Conservation (phyloP, 345 rosid species). For the Ricinus communis region DNA sequence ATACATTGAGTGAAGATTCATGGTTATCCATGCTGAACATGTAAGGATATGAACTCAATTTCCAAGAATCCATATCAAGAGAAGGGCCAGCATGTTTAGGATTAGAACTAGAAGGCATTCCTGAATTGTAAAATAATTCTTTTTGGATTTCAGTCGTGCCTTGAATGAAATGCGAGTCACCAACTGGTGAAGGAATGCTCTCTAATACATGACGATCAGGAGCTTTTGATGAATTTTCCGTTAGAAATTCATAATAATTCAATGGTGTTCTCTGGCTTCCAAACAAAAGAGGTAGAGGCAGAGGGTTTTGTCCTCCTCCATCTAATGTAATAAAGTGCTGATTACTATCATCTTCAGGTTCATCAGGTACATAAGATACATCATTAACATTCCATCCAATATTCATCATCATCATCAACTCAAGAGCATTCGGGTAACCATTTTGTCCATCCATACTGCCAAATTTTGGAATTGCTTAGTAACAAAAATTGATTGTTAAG, state of each 20-base stretch:
- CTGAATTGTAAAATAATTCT: slow-evolving; percentile 15
- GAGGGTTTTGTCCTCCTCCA: slow-evolving; percentile 8
- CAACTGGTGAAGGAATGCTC: slow-evolving; percentile 26
- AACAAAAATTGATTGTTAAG: neutral
- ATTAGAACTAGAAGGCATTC: slow-evolving; percentile 17
- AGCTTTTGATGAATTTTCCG: slow-evolving; percentile 24
- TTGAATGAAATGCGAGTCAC: slow-evolving; percentile 10
- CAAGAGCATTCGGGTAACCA: slow-evolving; percentile 19
- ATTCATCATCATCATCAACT: slow-evolving; percentile 21
- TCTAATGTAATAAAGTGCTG: slow-evolving; percentile 2
- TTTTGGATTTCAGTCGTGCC: slow-evolving; percentile 18
- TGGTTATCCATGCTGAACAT: slow-evolving; percentile 5
- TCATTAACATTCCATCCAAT: slow-evolving; percentile 19
- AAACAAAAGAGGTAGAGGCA: slow-evolving; percentile 32
- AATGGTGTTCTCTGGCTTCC: slow-evolving; percentile 23
- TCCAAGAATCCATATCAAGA: slow-evolving; percentile 20
- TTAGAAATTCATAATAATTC: slow-evolving; percentile 37
- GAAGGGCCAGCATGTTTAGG: slow-evolving; percentile 20
- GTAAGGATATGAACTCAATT: slow-evolving; percentile 22
- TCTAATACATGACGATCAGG: slow-evolving; percentile 23
- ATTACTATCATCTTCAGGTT: slow-evolving; percentile 21
- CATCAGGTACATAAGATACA: slow-evolving; percentile 27
- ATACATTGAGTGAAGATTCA: slow-evolving; percentile 26
- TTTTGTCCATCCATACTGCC: slow-evolving; percentile 32
- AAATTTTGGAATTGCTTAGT: slow-evolving; percentile 4